Percentiles rank a stretch among this genome's conserved stretches.
Conservation (phyloP, 768 basidiomycete species). For the Tulasnella sp. region DNA sequence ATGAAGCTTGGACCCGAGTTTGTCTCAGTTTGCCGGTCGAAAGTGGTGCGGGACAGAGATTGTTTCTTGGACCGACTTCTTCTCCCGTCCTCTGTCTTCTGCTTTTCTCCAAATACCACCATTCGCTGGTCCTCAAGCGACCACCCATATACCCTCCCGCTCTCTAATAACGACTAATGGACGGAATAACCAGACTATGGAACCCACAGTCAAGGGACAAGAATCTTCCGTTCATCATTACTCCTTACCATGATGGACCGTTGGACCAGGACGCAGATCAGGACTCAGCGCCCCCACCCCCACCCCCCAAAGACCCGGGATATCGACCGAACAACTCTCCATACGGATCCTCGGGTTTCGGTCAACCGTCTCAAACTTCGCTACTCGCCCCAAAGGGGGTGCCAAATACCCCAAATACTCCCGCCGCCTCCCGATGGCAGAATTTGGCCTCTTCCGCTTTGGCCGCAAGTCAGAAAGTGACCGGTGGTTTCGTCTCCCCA, state of each 20-base stretch:
- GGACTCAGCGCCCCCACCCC: slow-evolving; percentile 1
- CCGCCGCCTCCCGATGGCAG: slow-evolving; percentile 11
- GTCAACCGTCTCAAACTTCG: slow-evolving; percentile 15
- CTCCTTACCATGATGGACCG: neutral
- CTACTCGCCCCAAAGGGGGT: neutral
- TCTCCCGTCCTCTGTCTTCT: neutral
- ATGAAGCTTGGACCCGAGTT: neutral
- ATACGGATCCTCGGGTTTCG: neutral
- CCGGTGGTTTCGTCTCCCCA: neutral
- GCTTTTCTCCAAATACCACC: neutral
- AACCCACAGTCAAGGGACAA: neutral
- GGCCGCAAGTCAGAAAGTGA: neutral
- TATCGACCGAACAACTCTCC: slow-evolving; percentile 7
- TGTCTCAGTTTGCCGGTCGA: neutral
- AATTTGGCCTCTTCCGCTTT: neutral
- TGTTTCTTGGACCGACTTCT: slow-evolving; percentile 1
- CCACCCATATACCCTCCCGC: neutral
- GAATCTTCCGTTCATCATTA: neutral
- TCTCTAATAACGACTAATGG: neutral
- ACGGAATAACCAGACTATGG: neutral
- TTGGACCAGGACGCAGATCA: neutral
- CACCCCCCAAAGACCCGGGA: slow-evolving; percentile 21
- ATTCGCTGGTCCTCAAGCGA: neutral
- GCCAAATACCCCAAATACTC: neutral
- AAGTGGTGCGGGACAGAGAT: neutral